A percentile compares a stretch with the other conserved stretches of the same genome.
These are phyloP conservation scores for Waltergamsia citrina DNA, from an alignment of 2,329 filamentous ascomycete species.

Conservation along the genomic window DNA sequence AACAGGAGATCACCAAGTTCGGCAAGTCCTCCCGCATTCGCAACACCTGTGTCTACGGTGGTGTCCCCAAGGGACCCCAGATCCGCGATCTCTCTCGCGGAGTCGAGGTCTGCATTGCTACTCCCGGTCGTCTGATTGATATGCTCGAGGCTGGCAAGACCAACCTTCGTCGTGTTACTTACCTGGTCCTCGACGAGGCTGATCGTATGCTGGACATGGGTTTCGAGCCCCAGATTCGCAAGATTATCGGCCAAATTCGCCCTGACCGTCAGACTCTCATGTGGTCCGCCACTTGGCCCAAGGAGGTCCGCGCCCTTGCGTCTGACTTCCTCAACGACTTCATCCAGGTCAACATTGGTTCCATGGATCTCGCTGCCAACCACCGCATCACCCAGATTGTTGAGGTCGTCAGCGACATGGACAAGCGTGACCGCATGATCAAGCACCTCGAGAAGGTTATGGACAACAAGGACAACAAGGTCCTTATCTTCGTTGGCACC, in stretches of 20 bases:
- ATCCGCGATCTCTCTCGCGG: slow-evolving; percentile 91
- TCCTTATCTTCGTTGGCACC: slow-evolving; percentile 85
- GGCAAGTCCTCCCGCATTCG: slow-evolving; percentile 95
- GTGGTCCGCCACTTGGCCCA: slow-evolving; percentile 99
- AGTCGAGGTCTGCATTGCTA: slow-evolving; percentile 98
- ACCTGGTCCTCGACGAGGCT: slow-evolving; percentile 96
- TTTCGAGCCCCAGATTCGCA: slow-evolving; percentile 98
- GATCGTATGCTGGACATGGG: slow-evolving; percentile 99
- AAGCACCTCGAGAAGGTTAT: slow-evolving; percentile 97
- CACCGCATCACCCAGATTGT: slow-evolving; percentile 97
- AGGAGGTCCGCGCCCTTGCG: slow-evolving; percentile 90
- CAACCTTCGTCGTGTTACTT: slow-evolving; percentile 94
- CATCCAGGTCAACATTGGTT: slow-evolving; percentile 98
- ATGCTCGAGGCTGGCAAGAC: slow-evolving; percentile 98
- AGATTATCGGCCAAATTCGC: slow-evolving; percentile 95
- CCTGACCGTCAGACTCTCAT: slow-evolving; percentile 98
- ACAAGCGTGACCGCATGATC: slow-evolving; percentile 96
- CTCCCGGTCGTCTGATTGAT: slow-evolving; percentile 93
- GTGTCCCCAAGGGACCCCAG: slow-evolving; percentile 95
- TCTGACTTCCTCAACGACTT: slow-evolving; percentile 88
- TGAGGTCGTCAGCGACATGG: slow-evolving; percentile 89
- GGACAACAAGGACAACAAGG: slow-evolving; percentile 93
- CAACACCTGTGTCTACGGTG: slow-evolving; percentile 98
- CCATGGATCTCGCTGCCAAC: slow-evolving; percentile 91
- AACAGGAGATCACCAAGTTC: slow-evolving; percentile 97